Evolutionary conservation across 2,329 filamentous ascomycete species (phyloP), one percentile per base, ranked within the genome.

Genomic region (Colletotrichum falcatum): DNA sequence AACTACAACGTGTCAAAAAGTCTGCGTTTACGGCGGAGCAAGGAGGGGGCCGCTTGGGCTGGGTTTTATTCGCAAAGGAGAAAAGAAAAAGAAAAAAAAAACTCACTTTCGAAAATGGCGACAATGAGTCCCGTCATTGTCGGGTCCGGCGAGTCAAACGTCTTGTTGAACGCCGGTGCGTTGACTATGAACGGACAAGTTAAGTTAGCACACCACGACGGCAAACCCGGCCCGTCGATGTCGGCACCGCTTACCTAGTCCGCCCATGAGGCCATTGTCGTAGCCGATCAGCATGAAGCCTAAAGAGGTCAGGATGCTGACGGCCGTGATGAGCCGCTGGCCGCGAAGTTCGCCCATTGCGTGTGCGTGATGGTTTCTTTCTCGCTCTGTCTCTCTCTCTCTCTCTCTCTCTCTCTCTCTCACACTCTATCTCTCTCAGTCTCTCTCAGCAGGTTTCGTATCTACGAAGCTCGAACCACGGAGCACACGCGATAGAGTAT

Each of bases 241-340:
- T 46, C 37, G 8, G 39, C 14, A 14, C 28, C 6, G 54, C 70
- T 16, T 61, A 77, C 78, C 76, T 8, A 77, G 75, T 35, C 82
- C 82, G 69, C 81, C 81, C 81, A 83, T 81, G 3, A 84, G 74
- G 5, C 82, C 83, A 78, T 85, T 84, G 69, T 84, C 83, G 70
- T 79, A 85, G 26, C 84, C 84, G 51, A 86, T 85, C 44, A 85
- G 78, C 73, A 86, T 78, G 68, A 86, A 86, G 0, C 84, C 82
- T 48, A 86, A 71, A 37, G 81, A 85, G 0, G 83, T 84, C 72
- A 86, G 74, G 9, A 79, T 74, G 28, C 82, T 84, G 66, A 85
- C 83, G 23, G 82, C 79, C 28, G 79, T 73, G 28, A 86, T 76
- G 28, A 86, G 79, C 18, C 77, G 74, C 42, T 78, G 79, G 44